Conservation (phyloP, 2,329 filamentous ascomycete species). For the Fusarium aywerte region DNA sequence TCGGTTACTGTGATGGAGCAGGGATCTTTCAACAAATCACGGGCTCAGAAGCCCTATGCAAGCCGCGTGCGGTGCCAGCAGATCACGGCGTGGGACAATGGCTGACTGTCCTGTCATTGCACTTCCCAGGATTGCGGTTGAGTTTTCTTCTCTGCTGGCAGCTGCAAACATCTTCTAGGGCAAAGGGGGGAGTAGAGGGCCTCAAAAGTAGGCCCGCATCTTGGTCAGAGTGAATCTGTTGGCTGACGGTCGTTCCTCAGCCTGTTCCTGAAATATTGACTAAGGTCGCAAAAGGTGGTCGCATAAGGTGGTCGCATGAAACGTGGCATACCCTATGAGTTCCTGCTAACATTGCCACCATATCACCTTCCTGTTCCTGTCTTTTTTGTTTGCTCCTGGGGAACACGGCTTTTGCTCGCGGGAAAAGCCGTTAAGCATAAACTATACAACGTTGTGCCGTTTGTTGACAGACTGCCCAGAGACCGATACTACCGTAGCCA, state of each 20-base stretch:
- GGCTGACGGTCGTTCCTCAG: constrained; percentile 14
- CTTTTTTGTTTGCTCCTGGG: not conserved
- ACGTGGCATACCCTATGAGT: constrained; percentile 33
- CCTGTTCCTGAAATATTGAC: constrained; percentile 14
- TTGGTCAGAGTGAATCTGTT: constrained; percentile 15
- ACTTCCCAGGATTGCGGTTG: constrained; percentile 27
- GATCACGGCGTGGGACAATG: constrained; percentile 24
- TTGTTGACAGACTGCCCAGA: constrained; percentile 2
- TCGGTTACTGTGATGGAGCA: constrained; percentile 24
- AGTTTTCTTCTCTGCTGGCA: constrained; percentile 6
- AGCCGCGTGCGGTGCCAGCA: constrained; percentile 44
- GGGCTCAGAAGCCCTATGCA: constrained; percentile 21
- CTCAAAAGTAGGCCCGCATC: constrained; percentile 35
- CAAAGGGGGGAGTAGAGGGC: constrained; percentile 22
- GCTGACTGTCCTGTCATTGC: constrained; percentile 18
- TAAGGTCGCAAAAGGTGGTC: constrained; percentile 31
- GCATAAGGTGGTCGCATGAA: constrained; percentile 39
- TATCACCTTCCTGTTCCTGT: constrained; percentile 7
- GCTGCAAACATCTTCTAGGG: constrained; percentile 13
- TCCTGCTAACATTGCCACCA: constrained; percentile 6
- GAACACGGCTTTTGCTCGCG: not conserved
- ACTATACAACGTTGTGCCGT: not conserved
- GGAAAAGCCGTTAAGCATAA: not conserved
- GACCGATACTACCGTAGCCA: constrained; percentile 16
- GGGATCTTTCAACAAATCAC: constrained; percentile 36